Conservation (phyloP, 352 stramenopile species). For the Pythium pyrilobum region DNA sequence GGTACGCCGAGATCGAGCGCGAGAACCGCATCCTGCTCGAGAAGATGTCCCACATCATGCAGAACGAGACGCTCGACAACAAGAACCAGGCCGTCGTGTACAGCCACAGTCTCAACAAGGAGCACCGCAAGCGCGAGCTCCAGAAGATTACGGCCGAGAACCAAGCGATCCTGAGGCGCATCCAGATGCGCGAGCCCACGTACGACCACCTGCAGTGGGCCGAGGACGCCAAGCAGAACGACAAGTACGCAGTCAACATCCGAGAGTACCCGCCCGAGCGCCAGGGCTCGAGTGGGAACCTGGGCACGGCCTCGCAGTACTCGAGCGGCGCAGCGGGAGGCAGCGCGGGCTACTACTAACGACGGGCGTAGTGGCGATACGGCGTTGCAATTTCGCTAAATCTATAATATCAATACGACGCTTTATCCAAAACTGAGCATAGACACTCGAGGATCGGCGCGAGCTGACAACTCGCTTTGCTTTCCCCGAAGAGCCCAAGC, state of each 20-base stretch:
- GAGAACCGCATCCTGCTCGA: conserved; percentile 96
- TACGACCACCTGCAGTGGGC: conserved; percentile 90
- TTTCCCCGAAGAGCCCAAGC: conserved; percentile 58
- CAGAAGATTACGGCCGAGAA: conserved; percentile 87
- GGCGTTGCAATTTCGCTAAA: too few species aligned
- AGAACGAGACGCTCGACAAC: conserved; percentile 82
- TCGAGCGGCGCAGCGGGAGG: conserved; percentile 31
- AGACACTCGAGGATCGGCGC: conserved; percentile 42
- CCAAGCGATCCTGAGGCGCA: conserved; percentile 83
- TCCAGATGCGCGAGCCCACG: conserved; percentile 86
- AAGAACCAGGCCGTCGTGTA: conserved; percentile 77
- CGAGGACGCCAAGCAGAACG: conserved; percentile 80
- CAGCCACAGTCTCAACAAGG: conserved; percentile 83
- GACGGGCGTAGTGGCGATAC: too few species aligned
- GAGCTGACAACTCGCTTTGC: conserved; percentile 57
- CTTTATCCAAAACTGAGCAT: conserved; percentile 19
- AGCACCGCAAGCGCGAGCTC: conserved; percentile 71
- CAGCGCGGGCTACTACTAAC: conserved; percentile 25
- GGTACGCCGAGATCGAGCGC: conserved; percentile 92
- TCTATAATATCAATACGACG: conserved; percentile 12
- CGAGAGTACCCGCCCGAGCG: conserved; percentile 65
- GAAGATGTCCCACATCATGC: conserved; percentile 97
- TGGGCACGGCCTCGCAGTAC: conserved; percentile 55
- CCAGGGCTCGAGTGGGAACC: conserved; percentile 36
- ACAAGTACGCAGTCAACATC: conserved; percentile 86